A percentile compares a stretch with the other conserved stretches of the same genome.
These are phyloP conservation scores for Serendipita vermifera DNA, from an alignment of 768 basidiomycete genomes.

Conservation along the genomic window DNA sequence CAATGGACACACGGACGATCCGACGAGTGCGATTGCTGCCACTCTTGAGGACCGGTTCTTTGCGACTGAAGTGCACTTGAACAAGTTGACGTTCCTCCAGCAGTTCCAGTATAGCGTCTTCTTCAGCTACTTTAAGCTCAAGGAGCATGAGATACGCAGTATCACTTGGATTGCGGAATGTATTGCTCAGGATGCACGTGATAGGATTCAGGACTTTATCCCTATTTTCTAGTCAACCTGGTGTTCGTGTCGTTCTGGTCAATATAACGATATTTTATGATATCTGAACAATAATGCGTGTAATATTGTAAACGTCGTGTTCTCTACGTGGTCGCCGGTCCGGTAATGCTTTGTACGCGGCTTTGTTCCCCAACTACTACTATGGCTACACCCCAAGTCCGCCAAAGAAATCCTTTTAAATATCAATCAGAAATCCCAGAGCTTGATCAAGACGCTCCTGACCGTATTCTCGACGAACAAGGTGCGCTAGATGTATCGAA, in stretches of 20 bases:
- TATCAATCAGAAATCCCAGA: background rate
- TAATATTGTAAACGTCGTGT: background rate
- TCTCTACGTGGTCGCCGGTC: background rate
- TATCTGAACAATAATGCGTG: background rate
- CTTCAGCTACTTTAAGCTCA: conserved; percentile 82
- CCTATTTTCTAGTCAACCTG: conserved; percentile 49
- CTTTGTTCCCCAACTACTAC: background rate
- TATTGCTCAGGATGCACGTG: conserved; percentile 91
- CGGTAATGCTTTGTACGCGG: background rate
- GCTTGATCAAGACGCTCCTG: conserved; percentile 4
- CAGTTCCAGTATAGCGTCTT: conserved; percentile 94
- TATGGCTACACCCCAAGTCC: background rate
- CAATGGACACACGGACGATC: conserved; percentile 20
- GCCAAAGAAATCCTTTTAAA: conserved; percentile 8
- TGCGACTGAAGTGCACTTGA: conserved; percentile 79
- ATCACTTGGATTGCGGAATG: conserved; percentile 95
- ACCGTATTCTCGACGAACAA: conserved; percentile 6
- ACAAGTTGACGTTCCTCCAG: conserved; percentile 91
- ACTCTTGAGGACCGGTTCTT: conserved; percentile 92
- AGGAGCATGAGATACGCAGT: conserved; percentile 83
- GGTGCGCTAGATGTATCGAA: background rate
- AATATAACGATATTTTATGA: background rate
- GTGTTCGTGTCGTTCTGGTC: background rate
- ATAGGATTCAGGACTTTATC: conserved; percentile 92
- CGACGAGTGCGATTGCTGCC: conserved; percentile 39